Percentiles rank a stretch among this genome's conserved stretches.
These are phyloP conservation scores for Fusarium armeniacum DNA, from an alignment of 2,329 filamentous ascomycete genomes.

Conservation along the genomic window DNA sequence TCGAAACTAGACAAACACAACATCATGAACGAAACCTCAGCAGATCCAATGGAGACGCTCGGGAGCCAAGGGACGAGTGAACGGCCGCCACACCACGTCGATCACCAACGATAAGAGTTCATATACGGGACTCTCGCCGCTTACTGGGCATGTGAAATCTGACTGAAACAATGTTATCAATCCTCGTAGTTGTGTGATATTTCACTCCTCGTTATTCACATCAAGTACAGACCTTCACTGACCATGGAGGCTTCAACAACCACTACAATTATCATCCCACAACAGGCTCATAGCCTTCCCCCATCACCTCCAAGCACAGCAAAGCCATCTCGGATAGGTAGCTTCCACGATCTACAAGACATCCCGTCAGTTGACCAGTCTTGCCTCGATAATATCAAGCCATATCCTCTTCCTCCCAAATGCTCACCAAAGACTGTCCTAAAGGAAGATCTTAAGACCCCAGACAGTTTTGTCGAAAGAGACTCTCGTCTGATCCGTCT, in stretches of 20 bases:
- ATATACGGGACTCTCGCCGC: slow-evolving; percentile 29
- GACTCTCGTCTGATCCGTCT: slow-evolving; percentile 86
- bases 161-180: slow-evolving; percentile 11
- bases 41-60: slow-evolving; percentile 23
- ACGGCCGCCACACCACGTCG: slow-evolving; percentile 25
- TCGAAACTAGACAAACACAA: slow-evolving; percentile 35
- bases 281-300: slow-evolving; percentile 49
- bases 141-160: background rate
- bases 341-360: slow-evolving; percentile 47
- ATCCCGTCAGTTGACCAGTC: slow-evolving; percentile 36
- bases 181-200: slow-evolving; percentile 8
- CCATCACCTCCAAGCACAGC: slow-evolving; percentile 59
- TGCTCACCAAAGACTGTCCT: slow-evolving; percentile 73
- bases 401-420: slow-evolving; percentile 77
- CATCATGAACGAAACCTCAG: slow-evolving; percentile 34
- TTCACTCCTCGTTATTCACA: slow-evolving; percentile 13
- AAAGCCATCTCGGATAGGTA: slow-evolving; percentile 55
- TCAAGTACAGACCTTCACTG: slow-evolving; percentile 1
- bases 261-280: slow-evolving; percentile 24
- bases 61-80: slow-evolving; percentile 22
- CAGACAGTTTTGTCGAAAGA: slow-evolving; percentile 83
- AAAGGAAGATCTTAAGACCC: slow-evolving; percentile 83
- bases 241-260: slow-evolving; percentile 44
- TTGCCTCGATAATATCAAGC: slow-evolving; percentile 30
- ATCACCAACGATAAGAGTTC: slow-evolving; percentile 32